Base-by-base conservation (phyloP, 805 yeast genomes). In the Komagataella pseudopastoris region DNA sequence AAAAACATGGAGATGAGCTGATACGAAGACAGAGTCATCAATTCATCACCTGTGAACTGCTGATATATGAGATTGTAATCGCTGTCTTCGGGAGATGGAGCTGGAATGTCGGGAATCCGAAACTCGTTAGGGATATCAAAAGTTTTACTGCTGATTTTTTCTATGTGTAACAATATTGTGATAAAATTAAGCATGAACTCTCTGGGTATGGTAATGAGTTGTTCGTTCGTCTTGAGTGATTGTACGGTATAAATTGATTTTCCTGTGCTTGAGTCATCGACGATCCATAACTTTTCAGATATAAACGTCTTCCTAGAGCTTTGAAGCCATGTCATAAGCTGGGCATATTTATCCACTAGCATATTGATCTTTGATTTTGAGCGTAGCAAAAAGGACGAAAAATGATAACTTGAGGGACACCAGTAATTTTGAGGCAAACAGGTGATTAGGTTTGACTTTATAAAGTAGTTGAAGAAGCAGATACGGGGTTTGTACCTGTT, bases 171-270 rank as follows among this genome's bases (percentile, higher is more conserved):
- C 6, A 78, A 54, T 2, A 77, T 75, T 0, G 85, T 73, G 43
- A 77, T 66, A 58, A 69, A 75, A 60, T 85, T 87, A 46, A 87
- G 58, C 54, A 85, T 73, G 56, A 71, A 77, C 0, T 76, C 64
- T 22, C 73, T 77, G 1, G 88, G 83, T 16, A 87, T 76, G 47
- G 72, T 71, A 6, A 85, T 69, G 16, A 87, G 58, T 14, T 63
- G 61, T 51, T 77, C 78, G 49, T 72, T 66, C 10, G 59, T 56
- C 3, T 53, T 56, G n/a, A 88, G 59, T 1, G 52, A 49, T 0
- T 60, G 60, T 3, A 18, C 52, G 18, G 83, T 74, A 57, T 74
- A 67, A 23, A 88, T 72, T 52, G 88, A 86, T 61, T 89, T 74
- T 16, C 96, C 96, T 14, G 78, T 68, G 7, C 64, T 68, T 1